Conservation (phyloP, 2,329 filamentous ascomycete species). For the Camillea tinctor region DNA sequence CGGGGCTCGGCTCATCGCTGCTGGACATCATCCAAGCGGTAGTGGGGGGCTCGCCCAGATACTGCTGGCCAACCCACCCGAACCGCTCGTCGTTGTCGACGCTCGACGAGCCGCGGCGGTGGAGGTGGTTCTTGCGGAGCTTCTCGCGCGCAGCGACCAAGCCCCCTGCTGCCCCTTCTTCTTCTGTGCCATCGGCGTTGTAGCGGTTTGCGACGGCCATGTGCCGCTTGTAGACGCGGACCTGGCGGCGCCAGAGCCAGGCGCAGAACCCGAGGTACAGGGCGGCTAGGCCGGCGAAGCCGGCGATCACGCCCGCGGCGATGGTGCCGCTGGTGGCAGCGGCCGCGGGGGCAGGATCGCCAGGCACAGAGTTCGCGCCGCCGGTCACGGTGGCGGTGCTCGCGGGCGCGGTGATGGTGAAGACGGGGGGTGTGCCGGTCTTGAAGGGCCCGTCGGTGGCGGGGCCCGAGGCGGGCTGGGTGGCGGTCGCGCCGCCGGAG, state of each 20-base stretch:
- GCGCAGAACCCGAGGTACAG: constrained; percentile 68
- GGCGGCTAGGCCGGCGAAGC: constrained; percentile 60
- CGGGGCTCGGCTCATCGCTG: constrained; percentile 25
- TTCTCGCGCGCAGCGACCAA: constrained; percentile 22
- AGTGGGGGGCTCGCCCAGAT: constrained; percentile 23
- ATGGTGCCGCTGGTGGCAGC: constrained; percentile 37
- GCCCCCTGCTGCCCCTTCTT: background rate
- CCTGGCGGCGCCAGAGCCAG: constrained; percentile 71
- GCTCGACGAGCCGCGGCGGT: constrained; percentile 5
- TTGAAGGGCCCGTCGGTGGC: constrained; percentile 69
- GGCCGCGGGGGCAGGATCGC: background rate
- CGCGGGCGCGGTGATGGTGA: constrained; percentile 58
- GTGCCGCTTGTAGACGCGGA: constrained; percentile 68
- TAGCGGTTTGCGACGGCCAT: constrained; percentile 63
- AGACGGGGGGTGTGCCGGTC: constrained; percentile 67
- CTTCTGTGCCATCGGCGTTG: constrained; percentile 19
- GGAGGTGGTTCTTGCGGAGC: constrained; percentile 21
- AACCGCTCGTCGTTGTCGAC: constrained; percentile 23
- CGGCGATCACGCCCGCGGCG: constrained; percentile 58
- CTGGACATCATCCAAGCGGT: constrained; percentile 15
- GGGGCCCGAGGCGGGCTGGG: constrained; percentile 58
- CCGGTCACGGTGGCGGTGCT: constrained; percentile 46
- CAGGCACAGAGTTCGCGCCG: constrained; percentile 40
- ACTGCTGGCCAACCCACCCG: constrained; percentile 28
- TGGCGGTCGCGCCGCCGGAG: constrained; percentile 64